Conservation (phyloP, 257 asterid genomes). For the Solanum okadae region DNA sequence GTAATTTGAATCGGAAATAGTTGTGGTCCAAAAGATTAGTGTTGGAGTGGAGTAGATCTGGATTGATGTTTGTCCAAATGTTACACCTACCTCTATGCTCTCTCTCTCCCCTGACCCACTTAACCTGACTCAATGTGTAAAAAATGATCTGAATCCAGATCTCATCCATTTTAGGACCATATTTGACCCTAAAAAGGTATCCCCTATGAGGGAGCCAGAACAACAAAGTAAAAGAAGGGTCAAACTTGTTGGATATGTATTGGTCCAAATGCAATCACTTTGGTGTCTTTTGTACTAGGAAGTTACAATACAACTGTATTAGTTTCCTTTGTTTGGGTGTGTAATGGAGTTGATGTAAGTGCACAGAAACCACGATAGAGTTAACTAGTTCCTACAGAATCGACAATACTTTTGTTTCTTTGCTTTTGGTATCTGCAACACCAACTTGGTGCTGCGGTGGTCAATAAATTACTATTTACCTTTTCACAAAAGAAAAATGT, state of each 20-base stretch:
- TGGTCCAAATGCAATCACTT: background rate
- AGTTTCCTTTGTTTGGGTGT: background rate
- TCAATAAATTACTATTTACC: background rate
- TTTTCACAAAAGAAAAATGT: background rate
- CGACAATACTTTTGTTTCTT: background rate
- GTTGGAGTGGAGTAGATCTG: background rate
- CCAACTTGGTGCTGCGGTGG: background rate
- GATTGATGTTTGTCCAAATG: background rate
- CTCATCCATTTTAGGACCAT: background rate
- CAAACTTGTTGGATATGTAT: background rate
- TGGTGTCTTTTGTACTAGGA: background rate
- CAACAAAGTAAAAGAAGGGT: background rate
- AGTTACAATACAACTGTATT: background rate
- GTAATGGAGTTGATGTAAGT: background rate
- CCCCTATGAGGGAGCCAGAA: background rate
- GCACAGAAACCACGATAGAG: background rate
- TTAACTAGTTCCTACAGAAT: background rate
- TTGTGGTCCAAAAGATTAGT: background rate
- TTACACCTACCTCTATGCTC: background rate
- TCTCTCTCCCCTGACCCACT: background rate
- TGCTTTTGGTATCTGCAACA: background rate
- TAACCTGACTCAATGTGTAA: background rate
- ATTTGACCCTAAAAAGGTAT: background rate
- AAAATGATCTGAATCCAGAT: background rate
- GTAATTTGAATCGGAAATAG: background rate